phyloP scores from a whole-genome alignment of 2,329 filamentous ascomycete genomes.

The Venturia pyrina region DNA sequence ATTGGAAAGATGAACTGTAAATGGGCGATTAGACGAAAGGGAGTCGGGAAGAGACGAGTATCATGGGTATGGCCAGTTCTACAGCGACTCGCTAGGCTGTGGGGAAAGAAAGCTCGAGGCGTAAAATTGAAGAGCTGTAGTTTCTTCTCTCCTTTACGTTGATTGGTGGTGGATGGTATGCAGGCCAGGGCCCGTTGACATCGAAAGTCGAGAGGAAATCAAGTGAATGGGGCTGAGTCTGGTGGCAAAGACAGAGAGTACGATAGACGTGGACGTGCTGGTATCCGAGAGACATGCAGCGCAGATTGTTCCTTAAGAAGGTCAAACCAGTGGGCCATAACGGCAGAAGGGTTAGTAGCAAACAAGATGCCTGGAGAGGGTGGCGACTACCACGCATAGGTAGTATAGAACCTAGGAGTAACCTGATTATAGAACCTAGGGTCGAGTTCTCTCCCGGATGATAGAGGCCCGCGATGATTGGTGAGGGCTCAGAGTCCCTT shows the following conservation, averaged over 20 bases:
- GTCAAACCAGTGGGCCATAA: constrained; percentile 1
- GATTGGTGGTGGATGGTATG: neutral
- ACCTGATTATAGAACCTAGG: no score
- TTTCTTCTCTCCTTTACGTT: neutral
- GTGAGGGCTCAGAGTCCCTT: neutral
- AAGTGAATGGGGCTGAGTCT: neutral
- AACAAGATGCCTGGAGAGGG: neutral
- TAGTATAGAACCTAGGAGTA: neutral
- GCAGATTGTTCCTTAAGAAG: constrained; percentile 5
- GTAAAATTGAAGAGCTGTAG: neutral
- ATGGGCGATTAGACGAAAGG: neutral
- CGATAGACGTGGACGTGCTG: neutral
- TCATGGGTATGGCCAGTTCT: neutral
- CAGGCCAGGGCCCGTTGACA: neutral
- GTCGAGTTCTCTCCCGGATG: no score
- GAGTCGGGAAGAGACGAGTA: neutral
- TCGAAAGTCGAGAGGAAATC: neutral
- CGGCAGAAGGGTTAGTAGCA: neutral
- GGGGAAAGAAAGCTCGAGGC: neutral
- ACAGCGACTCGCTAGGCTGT: neutral
- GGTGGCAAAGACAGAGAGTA: constrained; percentile 1
- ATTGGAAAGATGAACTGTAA: neutral
- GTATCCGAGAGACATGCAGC: constrained; percentile 2
- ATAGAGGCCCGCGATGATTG: neutral
- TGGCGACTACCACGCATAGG: constrained; percentile 1